Percentiles rank a stretch among this genome's conserved stretches.
phyloP scores from a whole-genome alignment of 1,284 basidiomycete genomes.

The Ustilago trichophora region DNA sequence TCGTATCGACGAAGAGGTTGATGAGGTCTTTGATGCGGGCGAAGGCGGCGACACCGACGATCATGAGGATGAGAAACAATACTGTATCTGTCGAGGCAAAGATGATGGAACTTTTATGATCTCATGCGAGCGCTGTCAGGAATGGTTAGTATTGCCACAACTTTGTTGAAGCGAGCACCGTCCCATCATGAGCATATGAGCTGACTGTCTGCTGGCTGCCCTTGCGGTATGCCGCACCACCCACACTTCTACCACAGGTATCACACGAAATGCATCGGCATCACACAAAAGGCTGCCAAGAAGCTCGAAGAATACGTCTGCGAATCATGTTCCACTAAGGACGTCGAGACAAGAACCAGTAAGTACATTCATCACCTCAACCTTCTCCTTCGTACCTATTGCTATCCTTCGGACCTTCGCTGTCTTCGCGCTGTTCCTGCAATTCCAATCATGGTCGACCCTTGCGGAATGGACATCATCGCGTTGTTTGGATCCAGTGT shows the following conservation, averaged over 20 bases:
- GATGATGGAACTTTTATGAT: constrained; percentile 65
- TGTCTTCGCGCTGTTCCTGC: too few species aligned
- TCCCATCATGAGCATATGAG: not conserved
- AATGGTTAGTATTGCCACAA: constrained; percentile 55
- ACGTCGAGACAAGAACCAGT: constrained; percentile 20
- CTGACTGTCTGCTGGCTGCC: too few species aligned
- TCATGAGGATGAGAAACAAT: constrained; percentile 42
- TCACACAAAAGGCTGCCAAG: constrained; percentile 55
- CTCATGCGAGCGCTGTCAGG: constrained; percentile 57
- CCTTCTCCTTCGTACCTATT: too few species aligned
- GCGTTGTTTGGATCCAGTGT: not conserved
- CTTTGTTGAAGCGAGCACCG: not conserved
- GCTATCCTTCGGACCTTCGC: not conserved
- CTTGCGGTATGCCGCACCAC: too few species aligned
- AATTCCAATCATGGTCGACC: too few species aligned
- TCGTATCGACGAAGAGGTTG: constrained; percentile 16
- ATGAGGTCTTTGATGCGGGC: constrained; percentile 23
- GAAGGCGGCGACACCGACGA: constrained; percentile 21
- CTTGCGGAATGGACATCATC: too few species aligned
- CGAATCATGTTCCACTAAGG: constrained; percentile 32
- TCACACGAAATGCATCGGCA: constrained; percentile 60
- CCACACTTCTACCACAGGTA: constrained; percentile 56
- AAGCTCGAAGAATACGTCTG: constrained; percentile 59
- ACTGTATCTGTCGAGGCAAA: constrained; percentile 59
- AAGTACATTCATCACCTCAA: constrained; percentile 20